Conservation (phyloP, 2,329 filamentous ascomycete species). For the Colletotrichum noveboracense region DNA sequence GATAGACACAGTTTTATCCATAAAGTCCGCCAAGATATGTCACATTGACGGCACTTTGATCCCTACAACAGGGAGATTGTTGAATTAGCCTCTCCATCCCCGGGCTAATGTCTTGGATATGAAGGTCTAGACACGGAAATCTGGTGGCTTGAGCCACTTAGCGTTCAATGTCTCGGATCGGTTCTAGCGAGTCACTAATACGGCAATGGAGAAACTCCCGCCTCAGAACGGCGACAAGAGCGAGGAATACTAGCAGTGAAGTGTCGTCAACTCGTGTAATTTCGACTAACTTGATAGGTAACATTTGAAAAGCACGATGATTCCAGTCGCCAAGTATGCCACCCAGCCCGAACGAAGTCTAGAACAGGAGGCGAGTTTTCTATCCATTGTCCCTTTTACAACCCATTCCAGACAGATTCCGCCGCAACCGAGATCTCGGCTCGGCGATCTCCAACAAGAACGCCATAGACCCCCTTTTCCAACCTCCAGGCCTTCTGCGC, state of each 20-base stretch:
- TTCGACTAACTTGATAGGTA: neutral
- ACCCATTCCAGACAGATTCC: neutral
- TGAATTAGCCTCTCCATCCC: neutral
- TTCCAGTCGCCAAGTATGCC: neutral
- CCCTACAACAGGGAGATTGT: neutral
- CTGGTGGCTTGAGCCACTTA: neutral
- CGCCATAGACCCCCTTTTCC: conserved; percentile 10
- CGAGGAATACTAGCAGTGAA: neutral
- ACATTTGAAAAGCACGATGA: neutral
- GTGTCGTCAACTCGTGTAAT: neutral
- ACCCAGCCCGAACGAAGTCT: neutral
- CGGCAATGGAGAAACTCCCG: neutral
- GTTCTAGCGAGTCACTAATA: neutral
- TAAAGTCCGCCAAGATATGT: neutral
- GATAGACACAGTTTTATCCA: neutral
- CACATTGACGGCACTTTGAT: neutral
- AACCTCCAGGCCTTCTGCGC: conserved; percentile 6
- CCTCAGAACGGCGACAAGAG: neutral
- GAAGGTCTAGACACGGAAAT: neutral
- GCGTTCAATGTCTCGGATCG: neutral
- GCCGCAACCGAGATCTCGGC: neutral
- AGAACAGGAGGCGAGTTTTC: neutral
- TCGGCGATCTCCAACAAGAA: neutral
- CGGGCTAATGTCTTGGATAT: neutral
- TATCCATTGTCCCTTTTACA: neutral